Base-by-base conservation (phyloP, 805 yeast genomes). In the Isabelozyma gotoi region DNA sequence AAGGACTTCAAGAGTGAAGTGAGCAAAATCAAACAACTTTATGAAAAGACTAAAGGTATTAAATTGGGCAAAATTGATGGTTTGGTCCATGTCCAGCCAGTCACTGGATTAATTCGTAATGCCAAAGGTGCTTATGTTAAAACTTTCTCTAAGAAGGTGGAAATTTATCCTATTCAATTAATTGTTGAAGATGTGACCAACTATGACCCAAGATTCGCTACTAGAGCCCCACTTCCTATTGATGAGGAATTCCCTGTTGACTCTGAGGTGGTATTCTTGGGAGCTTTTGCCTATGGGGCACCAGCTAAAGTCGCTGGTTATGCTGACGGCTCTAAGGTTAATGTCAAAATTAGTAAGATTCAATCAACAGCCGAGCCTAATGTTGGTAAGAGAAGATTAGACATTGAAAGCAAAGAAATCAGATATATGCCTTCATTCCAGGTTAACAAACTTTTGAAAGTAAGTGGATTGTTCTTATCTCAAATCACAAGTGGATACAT, bases 261-360 rank as follows among this genome's bases (percentile, higher is more conserved):
- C 12, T 76, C 86, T 0, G 78, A 81, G 40, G 91, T 83, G 19
- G 79, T 92, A 7, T 88, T 88, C 59, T 71, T 94, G 47, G 96
- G 97, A 38, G 88, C 84, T 19, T 81, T 82, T 62, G 95, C 91
- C 2, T 94, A 88, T 60, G 98, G 99, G 42, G 78, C 88, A 4
- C 82, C 86, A 36, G 88, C 89, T 4, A 71, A 71, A 17, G 77
- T 87, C 36, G 77, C 76, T 38, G 92, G 87, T 0, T 80, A 84
- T 55, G 73, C 71, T 21, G 71, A 73, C 18, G 47, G 54, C 3
- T 58, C 60, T 38, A 66, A 63, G 47, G 65, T 85, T 44, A 77
- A 82, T 43, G 83, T 91, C 14, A 62, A 63, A 40, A 66, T 71
- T 32, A 62, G 62, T 36, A 64, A 69, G 43, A 70, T 71, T 33